Percentiles rank a stretch among this genome's conserved stretches.
phyloP scores from a whole-genome alignment of 768 basidiomycete species.

The Trametes punicea region DNA sequence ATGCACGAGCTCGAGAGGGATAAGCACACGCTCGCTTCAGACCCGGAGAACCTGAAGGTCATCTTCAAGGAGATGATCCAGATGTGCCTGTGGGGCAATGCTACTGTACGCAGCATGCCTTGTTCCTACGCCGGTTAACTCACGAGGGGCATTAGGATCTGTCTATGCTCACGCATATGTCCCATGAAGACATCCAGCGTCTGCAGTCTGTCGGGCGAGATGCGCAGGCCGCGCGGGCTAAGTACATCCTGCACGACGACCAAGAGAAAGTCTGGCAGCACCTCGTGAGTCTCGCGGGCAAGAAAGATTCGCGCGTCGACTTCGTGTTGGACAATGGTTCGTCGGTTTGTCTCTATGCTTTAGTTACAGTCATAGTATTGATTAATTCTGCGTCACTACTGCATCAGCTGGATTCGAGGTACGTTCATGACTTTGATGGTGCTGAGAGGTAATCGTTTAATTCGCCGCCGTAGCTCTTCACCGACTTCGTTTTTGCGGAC shows the following conservation, averaged over 20 bases:
- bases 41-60: constrained; percentile 53
- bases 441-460: not conserved
- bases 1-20: constrained; percentile 63
- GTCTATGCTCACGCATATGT: constrained; percentile 83
- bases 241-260: constrained; percentile 85
- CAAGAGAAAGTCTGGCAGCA: constrained; percentile 72
- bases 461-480: constrained; percentile 61
- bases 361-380: not conserved
- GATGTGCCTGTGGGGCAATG: constrained; percentile 95
- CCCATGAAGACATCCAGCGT: constrained; percentile 75
- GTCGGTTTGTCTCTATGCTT: not conserved
- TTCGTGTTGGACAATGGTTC: constrained; percentile 90
- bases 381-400: not conserved
- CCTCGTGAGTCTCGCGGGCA: constrained; percentile 49
- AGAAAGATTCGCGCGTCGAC: constrained; percentile 56
- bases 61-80: constrained; percentile 85
- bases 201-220: constrained; percentile 81
- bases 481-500: constrained; percentile 90
- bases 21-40: constrained; percentile 40
- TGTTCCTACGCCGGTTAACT: not conserved
- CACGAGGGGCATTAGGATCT: constrained; percentile 60
- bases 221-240: constrained; percentile 71
- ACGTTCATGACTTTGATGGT: not conserved
- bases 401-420: constrained; percentile 86
- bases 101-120: constrained; percentile 54